These are phyloP conservation scores for Rusavskia elegans DNA, from an alignment of 495 filamentous ascomycete genomes.

Conservation along the genomic window DNA sequence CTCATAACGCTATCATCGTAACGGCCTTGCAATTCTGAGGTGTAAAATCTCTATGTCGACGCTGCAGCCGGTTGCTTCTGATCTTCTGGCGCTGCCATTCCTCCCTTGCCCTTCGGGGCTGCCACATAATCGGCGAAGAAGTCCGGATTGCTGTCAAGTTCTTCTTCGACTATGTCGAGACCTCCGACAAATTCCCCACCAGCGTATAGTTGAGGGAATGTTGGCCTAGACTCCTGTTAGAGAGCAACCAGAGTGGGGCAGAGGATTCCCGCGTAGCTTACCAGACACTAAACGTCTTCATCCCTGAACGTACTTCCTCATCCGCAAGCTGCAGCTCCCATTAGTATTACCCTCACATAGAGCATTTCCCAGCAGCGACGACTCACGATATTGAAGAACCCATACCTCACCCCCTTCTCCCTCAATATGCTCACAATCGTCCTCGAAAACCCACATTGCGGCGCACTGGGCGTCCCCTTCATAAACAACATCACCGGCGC, in stretches of 20 bases:
- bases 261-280: neutral
- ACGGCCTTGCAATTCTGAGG: too few species aligned
- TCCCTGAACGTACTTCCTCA: slow-evolving; percentile 87
- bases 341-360: too few species aligned
- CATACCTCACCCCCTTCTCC: slow-evolving; percentile 82
- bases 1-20: too few species aligned
- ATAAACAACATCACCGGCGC: slow-evolving; percentile 94
- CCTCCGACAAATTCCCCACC: slow-evolving; percentile 76
- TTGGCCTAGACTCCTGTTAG: slow-evolving; percentile 56
- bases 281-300: slow-evolving; percentile 41
- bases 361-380: neutral
- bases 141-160: slow-evolving; percentile 50
- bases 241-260: neutral
- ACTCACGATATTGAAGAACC: slow-evolving; percentile 80
- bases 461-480: slow-evolving; percentile 71
- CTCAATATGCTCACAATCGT: slow-evolving; percentile 74
- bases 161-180: slow-evolving; percentile 90
- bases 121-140: slow-evolving; percentile 55
- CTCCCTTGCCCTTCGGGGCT: slow-evolving; percentile 23
- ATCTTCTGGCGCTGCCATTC: slow-evolving; percentile 14
- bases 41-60: neutral
- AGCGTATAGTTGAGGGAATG: slow-evolving; percentile 83
- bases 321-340: slow-evolving; percentile 45
- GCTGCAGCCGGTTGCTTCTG: slow-evolving; percentile 7
- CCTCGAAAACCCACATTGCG: slow-evolving; percentile 89